Base-by-base conservation (phyloP, 495 filamentous ascomycete genomes). In the Penicillium parvum region DNA sequence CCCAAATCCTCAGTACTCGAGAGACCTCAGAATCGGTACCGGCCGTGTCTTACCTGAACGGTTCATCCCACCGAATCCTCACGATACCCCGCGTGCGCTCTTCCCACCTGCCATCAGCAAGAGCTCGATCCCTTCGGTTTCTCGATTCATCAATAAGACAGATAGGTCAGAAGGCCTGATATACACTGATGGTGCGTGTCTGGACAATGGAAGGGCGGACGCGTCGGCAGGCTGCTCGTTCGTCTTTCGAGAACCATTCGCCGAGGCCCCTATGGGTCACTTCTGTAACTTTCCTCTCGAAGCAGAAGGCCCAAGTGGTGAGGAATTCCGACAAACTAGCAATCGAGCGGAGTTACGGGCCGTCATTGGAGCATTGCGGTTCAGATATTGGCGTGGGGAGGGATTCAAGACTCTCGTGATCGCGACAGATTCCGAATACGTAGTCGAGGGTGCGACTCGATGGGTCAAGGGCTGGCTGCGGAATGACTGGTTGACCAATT, bases 311-410 rank as follows among this genome's bases (percentile, higher is more conserved):
- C 55, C 61, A 11, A 47, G 52, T 43, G 46, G 61, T 36, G 37
- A 53, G 22, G 1, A 15, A 10, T 22, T 51, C 22, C 12, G 36
- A 22, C 48, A 50, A 36, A 72, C 67, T 2, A 70, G 60, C 50
- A 65, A 69, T 28, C 53, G 66, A 0, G 70, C 67, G 18, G 63
- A 71, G 42, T 55, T 72, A 4, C 69, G 69, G 3, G 67, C 67
- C 4, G 64, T 65, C 14, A 55, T 72, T 35, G 68, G 53, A 20
- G 69, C 66, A 17, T 37, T 64, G 1, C 60, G 53, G 3, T 60
- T 52, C 26, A 14, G 16, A 7, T 3, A 18, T 14, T 47, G 43
- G 49, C 1, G 1, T 11, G 2, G 3, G 0, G 37, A 23, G 5
- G 33, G 49, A 7, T 63, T 60, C 36, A 40, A 35, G 5, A 53